Conservation (phyloP, 192 early-diverging fungal species). For the Irineochytrium annulatum region DNA sequence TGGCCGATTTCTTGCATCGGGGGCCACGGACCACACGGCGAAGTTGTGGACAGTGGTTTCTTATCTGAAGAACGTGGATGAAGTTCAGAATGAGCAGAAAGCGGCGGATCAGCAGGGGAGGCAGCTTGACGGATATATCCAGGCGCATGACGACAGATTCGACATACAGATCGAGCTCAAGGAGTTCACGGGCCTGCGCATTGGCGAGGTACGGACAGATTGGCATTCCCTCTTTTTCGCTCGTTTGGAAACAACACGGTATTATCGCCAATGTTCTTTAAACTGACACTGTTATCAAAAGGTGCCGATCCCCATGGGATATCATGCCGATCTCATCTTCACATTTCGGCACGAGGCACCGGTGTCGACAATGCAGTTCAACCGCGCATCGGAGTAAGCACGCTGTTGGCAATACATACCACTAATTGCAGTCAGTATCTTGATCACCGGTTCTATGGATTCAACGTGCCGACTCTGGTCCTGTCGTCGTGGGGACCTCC, state of each 20-base stretch:
- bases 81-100: conserved; percentile 34
- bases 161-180: conserved; percentile 30
- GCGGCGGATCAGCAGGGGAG: conserved; percentile 14
- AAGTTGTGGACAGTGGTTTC: conserved; percentile 55
- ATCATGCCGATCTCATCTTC: conserved; percentile 51
- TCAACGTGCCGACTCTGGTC: conserved; percentile 56
- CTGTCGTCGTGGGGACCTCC: conserved; percentile 46
- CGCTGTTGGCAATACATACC: background rate
- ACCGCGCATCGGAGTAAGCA: conserved; percentile 39
- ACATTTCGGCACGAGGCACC: conserved; percentile 56
- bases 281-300: conserved; percentile 1
- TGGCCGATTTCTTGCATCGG: conserved; percentile 41
- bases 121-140: conserved; percentile 34
- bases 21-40: conserved; percentile 50
- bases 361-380: conserved; percentile 44
- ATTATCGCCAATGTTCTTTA: background rate
- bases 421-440: conserved; percentile 23
- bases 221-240: no score
- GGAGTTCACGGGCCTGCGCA: conserved; percentile 29
- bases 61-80: conserved; percentile 41
- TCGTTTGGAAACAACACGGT: background rate
- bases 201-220: conserved; percentile 34
- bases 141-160: conserved; percentile 34
- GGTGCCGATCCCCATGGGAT: conserved; percentile 42
- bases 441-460: conserved; percentile 56